A percentile compares a stretch with the other conserved stretches of the same genome.
phyloP scores from a whole-genome alignment of 2,329 filamentous ascomycete species.

The Onygena corvina region DNA sequence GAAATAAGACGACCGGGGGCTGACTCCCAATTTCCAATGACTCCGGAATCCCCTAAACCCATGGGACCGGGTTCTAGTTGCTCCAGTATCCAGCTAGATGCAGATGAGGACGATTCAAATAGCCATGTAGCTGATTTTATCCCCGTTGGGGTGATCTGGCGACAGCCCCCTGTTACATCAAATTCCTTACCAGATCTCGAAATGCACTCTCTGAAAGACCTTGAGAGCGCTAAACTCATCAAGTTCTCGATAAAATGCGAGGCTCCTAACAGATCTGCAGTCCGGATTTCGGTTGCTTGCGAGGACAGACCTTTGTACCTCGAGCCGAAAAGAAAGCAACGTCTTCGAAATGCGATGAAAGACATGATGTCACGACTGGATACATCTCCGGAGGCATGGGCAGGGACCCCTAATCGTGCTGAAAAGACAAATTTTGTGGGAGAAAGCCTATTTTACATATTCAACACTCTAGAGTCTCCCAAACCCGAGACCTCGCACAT shows the following conservation, averaged over 20 bases:
- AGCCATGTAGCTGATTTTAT: slow-evolving; percentile 20
- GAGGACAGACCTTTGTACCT: slow-evolving; percentile 27
- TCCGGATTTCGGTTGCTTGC: slow-evolving; percentile 32
- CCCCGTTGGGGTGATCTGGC: slow-evolving; percentile 25
- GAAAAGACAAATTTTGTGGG: slow-evolving; percentile 21
- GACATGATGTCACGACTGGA: slow-evolving; percentile 32
- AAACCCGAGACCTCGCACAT: slow-evolving; percentile 23
- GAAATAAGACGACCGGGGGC: too few species aligned
- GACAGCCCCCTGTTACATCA: background rate
- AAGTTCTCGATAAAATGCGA: slow-evolving; percentile 13
- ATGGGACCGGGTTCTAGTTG: slow-evolving; percentile 1
- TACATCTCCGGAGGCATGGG: slow-evolving; percentile 29
- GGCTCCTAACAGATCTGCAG: slow-evolving; percentile 11
- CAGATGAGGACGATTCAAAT: slow-evolving; percentile 11
- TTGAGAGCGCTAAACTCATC: slow-evolving; percentile 31
- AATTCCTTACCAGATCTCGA: background rate
- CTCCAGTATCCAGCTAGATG: background rate
- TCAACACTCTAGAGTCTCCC: slow-evolving; percentile 38
- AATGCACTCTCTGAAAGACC: slow-evolving; percentile 17
- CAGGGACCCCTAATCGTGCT: slow-evolving; percentile 18
- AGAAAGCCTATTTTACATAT: slow-evolving; percentile 40
- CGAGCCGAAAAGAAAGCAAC: background rate
- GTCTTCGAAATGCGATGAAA: slow-evolving; percentile 28
- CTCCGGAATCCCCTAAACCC: too few species aligned
- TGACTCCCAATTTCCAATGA: too few species aligned